Evolutionary conservation across 257 asterid genomes (phyloP).

Genomic region (Oldenlandia corymbosa): DNA sequence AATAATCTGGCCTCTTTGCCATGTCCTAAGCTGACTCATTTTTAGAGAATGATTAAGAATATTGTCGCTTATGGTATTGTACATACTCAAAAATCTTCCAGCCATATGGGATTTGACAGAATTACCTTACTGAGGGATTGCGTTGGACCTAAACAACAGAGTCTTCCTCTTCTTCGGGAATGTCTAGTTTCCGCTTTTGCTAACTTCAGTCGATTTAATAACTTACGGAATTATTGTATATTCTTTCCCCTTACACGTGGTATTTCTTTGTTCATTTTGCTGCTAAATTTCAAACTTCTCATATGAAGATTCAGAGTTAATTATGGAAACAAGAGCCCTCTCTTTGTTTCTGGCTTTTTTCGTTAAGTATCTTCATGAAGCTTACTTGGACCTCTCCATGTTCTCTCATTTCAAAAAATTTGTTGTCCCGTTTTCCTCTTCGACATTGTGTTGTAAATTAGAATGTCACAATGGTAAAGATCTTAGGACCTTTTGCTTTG

Average conservation of each 20-base stretch:
- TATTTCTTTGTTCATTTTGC: background rate
- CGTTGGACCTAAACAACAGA: background rate
- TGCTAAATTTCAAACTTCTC: too few relatives aligned
- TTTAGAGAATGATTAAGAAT: background rate
- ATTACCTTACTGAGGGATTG: background rate
- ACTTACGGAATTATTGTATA: too few relatives aligned
- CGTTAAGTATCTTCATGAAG: background rate
- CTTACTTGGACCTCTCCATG: background rate
- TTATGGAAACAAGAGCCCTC: background rate
- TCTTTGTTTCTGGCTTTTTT: background rate
- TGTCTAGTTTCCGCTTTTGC: background rate
- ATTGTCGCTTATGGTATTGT: background rate
- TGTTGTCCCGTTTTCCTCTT: background rate
- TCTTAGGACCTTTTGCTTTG: background rate
- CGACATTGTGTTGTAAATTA: background rate
- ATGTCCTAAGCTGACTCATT: background rate
- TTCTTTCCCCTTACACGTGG: background rate
- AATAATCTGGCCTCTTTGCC: slow-evolving; percentile 1
- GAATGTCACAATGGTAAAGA: background rate
- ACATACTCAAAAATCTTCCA: background rate
- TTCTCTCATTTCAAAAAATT: background rate
- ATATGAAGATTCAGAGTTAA: background rate
- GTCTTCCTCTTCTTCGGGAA: background rate
- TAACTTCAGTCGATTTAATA: background rate
- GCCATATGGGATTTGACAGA: background rate